Evolutionary conservation across 371 early-diverging fungal species (phyloP).

Genomic region (Actinomortierella wolfii): DNA sequence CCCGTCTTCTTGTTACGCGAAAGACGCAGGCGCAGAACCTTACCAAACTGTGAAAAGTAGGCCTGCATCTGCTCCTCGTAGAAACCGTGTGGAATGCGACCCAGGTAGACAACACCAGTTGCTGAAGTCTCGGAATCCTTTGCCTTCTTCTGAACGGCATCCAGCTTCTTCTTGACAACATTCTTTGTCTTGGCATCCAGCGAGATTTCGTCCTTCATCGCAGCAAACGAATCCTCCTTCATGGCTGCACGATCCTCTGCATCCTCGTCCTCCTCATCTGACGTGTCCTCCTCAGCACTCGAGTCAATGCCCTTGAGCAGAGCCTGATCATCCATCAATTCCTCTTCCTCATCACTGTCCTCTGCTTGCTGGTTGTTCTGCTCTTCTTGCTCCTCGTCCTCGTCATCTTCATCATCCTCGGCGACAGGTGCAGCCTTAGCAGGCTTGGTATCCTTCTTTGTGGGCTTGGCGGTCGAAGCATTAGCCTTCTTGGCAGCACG

Average conservation of each 20-base stretch:
- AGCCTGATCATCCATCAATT: slow-evolving; percentile 54
- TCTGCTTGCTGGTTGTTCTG: slow-evolving; percentile 46
- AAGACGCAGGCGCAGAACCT: slow-evolving; percentile 76
- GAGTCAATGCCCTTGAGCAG: slow-evolving; percentile 56
- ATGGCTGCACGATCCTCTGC: slow-evolving; percentile 37
- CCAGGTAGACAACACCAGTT: slow-evolving; percentile 83
- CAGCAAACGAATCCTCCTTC: slow-evolving; percentile 54
- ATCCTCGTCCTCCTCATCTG: slow-evolving; percentile 45
- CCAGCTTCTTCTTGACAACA: slow-evolving; percentile 44
- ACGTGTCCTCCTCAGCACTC: slow-evolving; percentile 54
- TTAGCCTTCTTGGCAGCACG: slow-evolving; percentile 8
- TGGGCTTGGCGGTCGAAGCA: slow-evolving; percentile 7
- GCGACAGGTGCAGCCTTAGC: slow-evolving; percentile 18
- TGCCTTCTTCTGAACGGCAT: slow-evolving; percentile 33
- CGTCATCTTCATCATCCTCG: slow-evolving; percentile 12
- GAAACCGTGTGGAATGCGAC: slow-evolving; percentile 95
- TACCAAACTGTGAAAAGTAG: slow-evolving; percentile 94
- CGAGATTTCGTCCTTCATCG: slow-evolving; percentile 55
- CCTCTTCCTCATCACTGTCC: slow-evolving; percentile 46
- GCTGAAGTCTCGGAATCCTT: slow-evolving; percentile 33
- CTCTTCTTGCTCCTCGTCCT: slow-evolving; percentile 22
- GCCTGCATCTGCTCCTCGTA: slow-evolving; percentile 88
- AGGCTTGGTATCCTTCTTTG: slow-evolving; percentile 23
- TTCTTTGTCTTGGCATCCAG: slow-evolving; percentile 51
- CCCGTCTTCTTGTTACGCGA: slow-evolving; percentile 92